Conservation (phyloP, 2,329 filamentous ascomycete species). For the Diaporthe ilicicola region DNA sequence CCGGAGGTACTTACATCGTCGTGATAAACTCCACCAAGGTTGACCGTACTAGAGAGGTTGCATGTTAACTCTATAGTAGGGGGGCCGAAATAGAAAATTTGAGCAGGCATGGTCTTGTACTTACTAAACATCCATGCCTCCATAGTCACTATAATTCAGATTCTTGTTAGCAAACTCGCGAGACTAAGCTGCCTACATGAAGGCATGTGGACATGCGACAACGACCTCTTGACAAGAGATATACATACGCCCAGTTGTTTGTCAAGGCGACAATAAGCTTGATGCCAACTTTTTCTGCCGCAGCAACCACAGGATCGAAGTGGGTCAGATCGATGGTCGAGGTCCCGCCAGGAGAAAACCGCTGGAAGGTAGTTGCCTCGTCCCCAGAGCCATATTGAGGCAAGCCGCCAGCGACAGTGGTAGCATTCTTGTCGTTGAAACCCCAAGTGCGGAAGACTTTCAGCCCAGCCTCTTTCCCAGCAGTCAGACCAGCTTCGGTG, state of each 20-base stretch:
- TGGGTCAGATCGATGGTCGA: constrained; percentile 52
- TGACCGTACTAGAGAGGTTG: not conserved
- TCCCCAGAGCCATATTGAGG: constrained; percentile 60
- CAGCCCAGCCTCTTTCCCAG: constrained; percentile 56
- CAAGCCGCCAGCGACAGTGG: constrained; percentile 53
- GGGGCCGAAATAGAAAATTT: not conserved
- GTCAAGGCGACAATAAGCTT: constrained; percentile 64
- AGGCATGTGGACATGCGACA: too few species aligned
- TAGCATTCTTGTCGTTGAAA: constrained; percentile 65
- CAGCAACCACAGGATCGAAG: constrained; percentile 61
- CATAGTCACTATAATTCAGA: not conserved
- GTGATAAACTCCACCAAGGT: constrained; percentile 51
- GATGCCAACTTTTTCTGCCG: constrained; percentile 56
- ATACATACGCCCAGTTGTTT: constrained; percentile 61
- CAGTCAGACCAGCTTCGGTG: constrained; percentile 53
- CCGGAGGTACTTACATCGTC: constrained; percentile 51
- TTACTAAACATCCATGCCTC: constrained; percentile 22
- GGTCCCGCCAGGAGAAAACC: constrained; percentile 52
- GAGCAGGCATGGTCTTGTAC: not conserved
- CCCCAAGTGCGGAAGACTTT: constrained; percentile 66
- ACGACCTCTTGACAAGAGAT: too few species aligned
- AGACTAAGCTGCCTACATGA: too few species aligned
- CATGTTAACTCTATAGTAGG: not conserved
- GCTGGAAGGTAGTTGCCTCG: constrained; percentile 56
- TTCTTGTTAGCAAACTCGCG: not conserved